Conservation (phyloP, 805 yeast genomes). For the Sungouiozyma ichnusensis region DNA sequence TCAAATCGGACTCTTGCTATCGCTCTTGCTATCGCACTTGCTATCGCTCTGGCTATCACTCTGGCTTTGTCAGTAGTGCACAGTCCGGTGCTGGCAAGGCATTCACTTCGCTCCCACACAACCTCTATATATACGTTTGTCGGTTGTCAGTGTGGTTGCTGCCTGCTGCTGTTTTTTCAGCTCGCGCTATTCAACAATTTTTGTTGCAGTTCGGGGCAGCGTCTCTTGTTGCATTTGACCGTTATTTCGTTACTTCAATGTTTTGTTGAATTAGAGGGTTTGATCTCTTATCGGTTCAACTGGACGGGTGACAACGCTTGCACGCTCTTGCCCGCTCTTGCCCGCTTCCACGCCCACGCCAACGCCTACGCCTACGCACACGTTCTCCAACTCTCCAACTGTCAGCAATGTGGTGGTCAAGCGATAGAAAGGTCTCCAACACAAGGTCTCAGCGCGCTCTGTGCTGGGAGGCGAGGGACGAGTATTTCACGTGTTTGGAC, state of each 20-base stretch:
- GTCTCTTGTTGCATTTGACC: neutral
- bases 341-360: too few relatives aligned
- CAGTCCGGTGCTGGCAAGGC: neutral
- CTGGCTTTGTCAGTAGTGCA: neutral
- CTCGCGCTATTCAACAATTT: neutral
- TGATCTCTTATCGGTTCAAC: neutral
- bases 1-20: neutral
- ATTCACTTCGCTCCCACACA: neutral
- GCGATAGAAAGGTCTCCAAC: slow-evolving; percentile 9
- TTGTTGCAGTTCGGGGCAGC: neutral
- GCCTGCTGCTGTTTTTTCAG: neutral
- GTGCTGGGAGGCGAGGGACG: slow-evolving; percentile 89
- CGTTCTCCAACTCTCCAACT: neutral
- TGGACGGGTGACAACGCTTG: neutral
- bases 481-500: slow-evolving; percentile 65
- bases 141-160: neutral
- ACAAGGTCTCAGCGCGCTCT: slow-evolving; percentile 57
- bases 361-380: too few relatives aligned
- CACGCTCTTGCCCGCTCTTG: neutral
- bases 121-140: neutral
- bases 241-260: neutral
- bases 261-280: neutral
- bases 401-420: neutral
- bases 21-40: neutral
- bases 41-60: too few relatives aligned